Conservation (phyloP, 257 asterid species). For the Plantago elongata region DNA sequence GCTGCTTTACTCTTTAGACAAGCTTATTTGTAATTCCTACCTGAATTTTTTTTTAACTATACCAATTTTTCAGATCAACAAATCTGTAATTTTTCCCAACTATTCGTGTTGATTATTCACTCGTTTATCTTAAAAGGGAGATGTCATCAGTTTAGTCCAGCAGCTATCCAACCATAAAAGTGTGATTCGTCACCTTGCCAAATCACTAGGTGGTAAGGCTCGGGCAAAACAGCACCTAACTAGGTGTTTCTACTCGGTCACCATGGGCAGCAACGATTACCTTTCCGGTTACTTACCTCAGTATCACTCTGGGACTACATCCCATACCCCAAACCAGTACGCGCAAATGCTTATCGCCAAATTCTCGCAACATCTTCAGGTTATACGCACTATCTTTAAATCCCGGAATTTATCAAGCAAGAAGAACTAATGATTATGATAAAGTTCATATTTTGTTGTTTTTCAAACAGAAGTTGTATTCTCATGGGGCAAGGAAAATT, state of each 20-base stretch:
- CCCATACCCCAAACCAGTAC: slow-evolving; percentile 19
- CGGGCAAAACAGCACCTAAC: slow-evolving; percentile 14
- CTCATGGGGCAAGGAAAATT: slow-evolving; percentile 40
- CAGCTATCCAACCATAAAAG: slow-evolving; percentile 27
- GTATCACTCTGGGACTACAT: slow-evolving; percentile 12
- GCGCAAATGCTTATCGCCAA: slow-evolving; percentile 26
- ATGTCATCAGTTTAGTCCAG: slow-evolving; percentile 20
- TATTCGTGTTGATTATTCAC: too few relatives aligned
- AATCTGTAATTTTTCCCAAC: too few relatives aligned
- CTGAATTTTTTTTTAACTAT: too few relatives aligned
- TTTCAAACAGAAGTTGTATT: slow-evolving; percentile 34
- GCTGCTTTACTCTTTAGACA: too few relatives aligned
- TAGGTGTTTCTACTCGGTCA: slow-evolving; percentile 27
- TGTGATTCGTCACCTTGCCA: slow-evolving; percentile 1
- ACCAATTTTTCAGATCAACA: too few relatives aligned
- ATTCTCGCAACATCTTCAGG: slow-evolving; percentile 30
- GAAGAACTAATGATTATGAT: too few relatives aligned
- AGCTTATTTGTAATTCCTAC: too few relatives aligned
- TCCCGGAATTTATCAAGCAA: too few relatives aligned
- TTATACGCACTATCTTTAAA: not conserved
- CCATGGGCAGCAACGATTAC: slow-evolving; percentile 42
- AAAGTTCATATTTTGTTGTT: too few relatives aligned
- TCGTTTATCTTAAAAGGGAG: slow-evolving; percentile 21
- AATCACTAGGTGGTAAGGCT: slow-evolving; percentile 11
- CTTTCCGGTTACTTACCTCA: slow-evolving; percentile 29